Conservation (phyloP, 805 yeast species). For the Saccharomycopsis capsularis region DNA sequence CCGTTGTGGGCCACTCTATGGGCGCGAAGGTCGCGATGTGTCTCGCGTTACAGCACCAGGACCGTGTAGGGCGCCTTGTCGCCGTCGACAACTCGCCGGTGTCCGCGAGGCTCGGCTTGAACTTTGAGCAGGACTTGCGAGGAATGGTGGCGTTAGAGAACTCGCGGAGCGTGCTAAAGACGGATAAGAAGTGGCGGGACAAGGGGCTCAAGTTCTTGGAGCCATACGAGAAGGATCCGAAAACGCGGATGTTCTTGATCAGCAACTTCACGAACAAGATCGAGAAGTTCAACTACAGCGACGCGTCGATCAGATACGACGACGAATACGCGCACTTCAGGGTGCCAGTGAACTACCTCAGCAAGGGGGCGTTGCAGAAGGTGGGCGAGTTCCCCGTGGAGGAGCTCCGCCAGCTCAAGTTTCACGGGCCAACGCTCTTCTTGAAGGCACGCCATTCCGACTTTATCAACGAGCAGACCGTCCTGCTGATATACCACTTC, state of each 20-base stretch:
- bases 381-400: conserved; percentile 32
- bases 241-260: conserved; percentile 33
- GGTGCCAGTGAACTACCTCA: conserved; percentile 30
- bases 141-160: conserved; percentile 35
- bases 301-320: conserved; percentile 26
- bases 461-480: conserved; percentile 33
- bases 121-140: conserved; percentile 32
- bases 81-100: conserved; percentile 46
- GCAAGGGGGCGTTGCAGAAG: conserved; percentile 24
- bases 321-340: conserved; percentile 29
- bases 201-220: conserved; percentile 22
- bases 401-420: conserved; percentile 24
- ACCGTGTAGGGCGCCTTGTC: conserved; percentile 34
- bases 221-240: conserved; percentile 11
- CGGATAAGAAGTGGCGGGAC: conserved; percentile 28
- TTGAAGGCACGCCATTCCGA: conserved; percentile 38
- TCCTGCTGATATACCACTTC: conserved; percentile 20
- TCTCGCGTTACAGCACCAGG: conserved; percentile 34
- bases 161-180: conserved; percentile 23
- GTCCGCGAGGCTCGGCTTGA: conserved; percentile 31
- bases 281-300: conserved; percentile 25
- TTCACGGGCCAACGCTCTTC: conserved; percentile 34
- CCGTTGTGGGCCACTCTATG: conserved; percentile 49
- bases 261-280: conserved; percentile 32
- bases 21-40: conserved; percentile 54